Base-by-base conservation (phyloP, 441 rosid species). In the Isatis lusitanica region DNA sequence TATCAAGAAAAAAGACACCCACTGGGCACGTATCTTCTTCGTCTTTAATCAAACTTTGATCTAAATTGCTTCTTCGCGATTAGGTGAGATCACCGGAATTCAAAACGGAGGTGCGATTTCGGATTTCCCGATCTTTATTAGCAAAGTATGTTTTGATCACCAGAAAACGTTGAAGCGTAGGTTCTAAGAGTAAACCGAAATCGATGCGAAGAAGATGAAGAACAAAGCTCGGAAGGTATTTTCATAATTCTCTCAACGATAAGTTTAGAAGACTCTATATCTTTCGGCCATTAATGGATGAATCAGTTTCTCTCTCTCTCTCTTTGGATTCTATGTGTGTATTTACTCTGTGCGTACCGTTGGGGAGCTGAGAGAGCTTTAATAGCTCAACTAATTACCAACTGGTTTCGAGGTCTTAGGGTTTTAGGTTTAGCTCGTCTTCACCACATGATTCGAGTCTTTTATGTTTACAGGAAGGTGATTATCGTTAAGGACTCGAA, bases 331-430 rank as follows among this genome's bases (percentile, higher is more conserved):
- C 43, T 44, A 9, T 75, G 51, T 60, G 70, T 75, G 74, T 75
- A 68, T 68, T 75, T 55, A 55, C 28, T 48, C 28, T 55, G 51
- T 63, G 11, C 46, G 66, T 70, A 75, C 75, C 38, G 75, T 63
- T 76, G 66, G 65, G 70, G 0, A 46, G 64, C 21, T 43, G 57
- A 62, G 57, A 62, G 44, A 74, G 62, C 53, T 66, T 74, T 69
- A 70, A 63, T 56, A 46, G 39, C 79, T 76, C 74, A 75, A 75
- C 70, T 68, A 75, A 74, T 67, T 42, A 63, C 33, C 69, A 42
- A 52, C 73, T 68, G 6, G 63, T 66, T 67, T 66, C 47, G 61
- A 64, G 39, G 67, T 76, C 75, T 64, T 70, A 58, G 76, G 80
- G 68, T 58, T 77, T 76, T 65, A 71, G 68, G 50, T 77, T 76